Percentiles rank a stretch among this genome's conserved stretches.
Evolutionary conservation across 495 filamentous ascomycete species (phyloP).

Genomic region (Penicillium paxilli): DNA sequence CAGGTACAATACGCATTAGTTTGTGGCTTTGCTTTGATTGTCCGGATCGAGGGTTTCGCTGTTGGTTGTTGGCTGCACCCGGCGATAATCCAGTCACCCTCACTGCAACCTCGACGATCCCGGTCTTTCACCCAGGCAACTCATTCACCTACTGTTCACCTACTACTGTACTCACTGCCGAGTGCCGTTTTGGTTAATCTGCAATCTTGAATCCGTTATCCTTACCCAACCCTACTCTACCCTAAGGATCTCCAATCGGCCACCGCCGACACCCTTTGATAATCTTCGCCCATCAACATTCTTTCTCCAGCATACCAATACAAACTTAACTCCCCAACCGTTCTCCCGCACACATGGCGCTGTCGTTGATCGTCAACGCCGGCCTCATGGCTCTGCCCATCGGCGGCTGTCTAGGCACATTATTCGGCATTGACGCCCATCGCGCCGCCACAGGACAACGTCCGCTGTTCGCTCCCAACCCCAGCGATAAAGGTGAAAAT

Average conservation of each 20-base stretch:
- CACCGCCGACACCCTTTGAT: not conserved
- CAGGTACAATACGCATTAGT: not conserved
- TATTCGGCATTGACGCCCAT: slow-evolving; percentile 40
- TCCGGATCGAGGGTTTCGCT: not conserved
- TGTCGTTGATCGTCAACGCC: slow-evolving; percentile 38
- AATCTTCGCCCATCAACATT: not conserved
- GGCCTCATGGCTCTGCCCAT: slow-evolving; percentile 39
- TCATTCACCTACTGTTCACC: not conserved
- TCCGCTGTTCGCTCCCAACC: slow-evolving; percentile 23
- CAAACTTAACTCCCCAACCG: not conserved
- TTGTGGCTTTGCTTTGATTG: no score
- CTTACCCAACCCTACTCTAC: no score
- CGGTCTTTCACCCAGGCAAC: not conserved
- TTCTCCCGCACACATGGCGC: slow-evolving; percentile 13
- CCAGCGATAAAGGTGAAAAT: not conserved
- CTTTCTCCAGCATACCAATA: not conserved
- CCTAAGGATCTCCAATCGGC: no score
- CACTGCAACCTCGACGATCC: not conserved
- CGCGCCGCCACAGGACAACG: slow-evolving; percentile 27
- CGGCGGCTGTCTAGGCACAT: slow-evolving; percentile 35
- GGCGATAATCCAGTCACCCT: not conserved
- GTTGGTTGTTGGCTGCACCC: not conserved
- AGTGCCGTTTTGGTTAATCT: not conserved
- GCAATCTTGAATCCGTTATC: no score
- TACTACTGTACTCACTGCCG: not conserved